A percentile compares a stretch with the other conserved stretches of the same genome.
Conservation (phyloP, 768 basidiomycete species). For the Pisolithus tinctorius region DNA sequence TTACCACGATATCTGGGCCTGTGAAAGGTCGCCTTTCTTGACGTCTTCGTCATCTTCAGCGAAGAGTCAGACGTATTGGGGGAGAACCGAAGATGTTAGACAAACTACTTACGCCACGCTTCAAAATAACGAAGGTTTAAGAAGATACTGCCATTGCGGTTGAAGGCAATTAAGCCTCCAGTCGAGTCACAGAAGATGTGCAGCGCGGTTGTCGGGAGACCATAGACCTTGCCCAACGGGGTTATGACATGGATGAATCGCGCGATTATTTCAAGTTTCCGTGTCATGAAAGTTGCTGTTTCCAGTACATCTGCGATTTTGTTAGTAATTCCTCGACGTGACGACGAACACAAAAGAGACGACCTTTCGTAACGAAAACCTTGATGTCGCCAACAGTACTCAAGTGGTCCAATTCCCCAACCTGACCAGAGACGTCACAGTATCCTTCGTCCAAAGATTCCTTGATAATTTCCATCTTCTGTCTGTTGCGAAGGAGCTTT, state of each 20-base stretch:
- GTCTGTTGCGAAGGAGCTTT: slow-evolving; percentile 53
- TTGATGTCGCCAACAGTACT: slow-evolving; percentile 60
- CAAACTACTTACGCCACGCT: slow-evolving; percentile 69
- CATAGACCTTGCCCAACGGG: slow-evolving; percentile 64
- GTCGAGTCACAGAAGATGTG: slow-evolving; percentile 82
- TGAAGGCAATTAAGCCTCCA: slow-evolving; percentile 90
- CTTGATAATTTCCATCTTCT: slow-evolving; percentile 64
- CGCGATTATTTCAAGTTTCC: slow-evolving; percentile 50
- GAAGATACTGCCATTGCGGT: slow-evolving; percentile 81
- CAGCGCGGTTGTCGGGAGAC: slow-evolving; percentile 62
- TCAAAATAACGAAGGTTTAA: slow-evolving; percentile 82
- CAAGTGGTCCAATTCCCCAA: slow-evolving; percentile 52
- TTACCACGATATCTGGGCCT: slow-evolving; percentile 80
- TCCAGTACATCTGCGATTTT: slow-evolving; percentile 49
- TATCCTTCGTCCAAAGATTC: slow-evolving; percentile 78
- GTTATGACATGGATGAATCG: slow-evolving; percentile 69
- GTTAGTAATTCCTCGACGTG: slow-evolving; percentile 2
- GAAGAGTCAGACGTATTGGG: neutral
- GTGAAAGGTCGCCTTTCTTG: slow-evolving; percentile 37
- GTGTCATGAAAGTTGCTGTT: slow-evolving; percentile 39
- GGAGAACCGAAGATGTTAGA: neutral
- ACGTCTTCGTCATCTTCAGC: slow-evolving; percentile 68
- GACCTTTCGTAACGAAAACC: slow-evolving; percentile 60
- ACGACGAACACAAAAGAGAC: neutral
- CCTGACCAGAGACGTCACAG: slow-evolving; percentile 67